Base-by-base conservation (phyloP, 192 early-diverging fungal species). In the Gonapodya sp. region DNA sequence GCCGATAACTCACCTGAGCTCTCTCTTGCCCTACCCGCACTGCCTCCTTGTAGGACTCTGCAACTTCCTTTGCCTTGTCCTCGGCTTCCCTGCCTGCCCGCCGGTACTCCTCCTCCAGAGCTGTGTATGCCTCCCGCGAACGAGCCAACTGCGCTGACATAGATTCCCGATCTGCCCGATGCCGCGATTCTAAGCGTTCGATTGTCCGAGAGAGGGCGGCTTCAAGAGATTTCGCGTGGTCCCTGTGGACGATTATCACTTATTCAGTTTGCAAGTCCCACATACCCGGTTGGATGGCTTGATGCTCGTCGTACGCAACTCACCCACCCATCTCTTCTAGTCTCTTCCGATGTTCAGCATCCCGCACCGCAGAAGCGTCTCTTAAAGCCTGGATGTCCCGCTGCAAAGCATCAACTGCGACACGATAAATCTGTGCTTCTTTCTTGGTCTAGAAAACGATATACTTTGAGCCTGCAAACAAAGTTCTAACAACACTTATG, bases 41-140 rank as follows among this genome's bases (percentile, higher is more conserved):
- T 1, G 84, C 30, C 78, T 87, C 86, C 0, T 86, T 79, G 78
- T 78, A 82, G n/a, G 83, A 37, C 35, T 64, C 78, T 36, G 79
- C 83, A 1, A 85, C 78, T 31, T 85, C 84, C 0, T 33, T 33
- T 34, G 24, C 78, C 1, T 73, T 35, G 31, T 72, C 36, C 14
- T 36, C 33, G n/a, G 80, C 82, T 83, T 86, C 80, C 82, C 83
- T 83, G 18, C 87, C 82, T 18, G 36, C 75, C 24, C 80, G 73
- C n/a, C 84, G 80, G 78, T 82, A 86, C 74, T 89, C 88, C 30
- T 80, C 78, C 46, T 89, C 88, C 64, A 89, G 81, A 1, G 75
- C 83, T 34, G 36, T 35, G 78, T 86, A 86, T 14, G 85, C 84
- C 16, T 81, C 35, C 77, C 81, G 73, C 16, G 84, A 37, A 35